A percentile compares a stretch with the other conserved stretches of the same genome.
Evolutionary conservation across 306 rosid species (phyloP).

Genomic region (Prinsepia uniflora): DNA sequence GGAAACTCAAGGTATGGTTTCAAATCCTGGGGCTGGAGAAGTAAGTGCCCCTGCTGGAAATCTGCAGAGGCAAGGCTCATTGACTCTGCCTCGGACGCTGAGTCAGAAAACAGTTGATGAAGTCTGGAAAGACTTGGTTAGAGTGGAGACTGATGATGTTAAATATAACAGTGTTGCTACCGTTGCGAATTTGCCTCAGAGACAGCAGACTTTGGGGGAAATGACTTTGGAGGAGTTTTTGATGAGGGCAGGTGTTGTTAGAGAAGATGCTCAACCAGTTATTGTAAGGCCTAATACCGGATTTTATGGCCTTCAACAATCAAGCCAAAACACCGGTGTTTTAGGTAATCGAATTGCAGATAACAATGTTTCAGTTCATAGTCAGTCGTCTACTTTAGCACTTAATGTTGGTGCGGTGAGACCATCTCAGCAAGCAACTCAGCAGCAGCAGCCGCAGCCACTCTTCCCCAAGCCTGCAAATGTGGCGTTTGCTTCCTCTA

Average conservation of each 20-base stretch:
- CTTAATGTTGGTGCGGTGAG: constrained; percentile 40
- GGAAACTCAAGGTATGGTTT: constrained; percentile 59
- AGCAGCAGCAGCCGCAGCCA: constrained; percentile 35
- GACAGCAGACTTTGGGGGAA: constrained; percentile 86
- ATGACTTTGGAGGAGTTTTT: constrained; percentile 87
- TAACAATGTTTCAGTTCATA: constrained; percentile 38
- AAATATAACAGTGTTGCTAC: constrained; percentile 21
- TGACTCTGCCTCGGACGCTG: constrained; percentile 80
- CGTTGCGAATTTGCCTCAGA: constrained; percentile 44
- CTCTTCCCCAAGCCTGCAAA: constrained; percentile 68
- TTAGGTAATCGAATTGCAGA: constrained; percentile 39
- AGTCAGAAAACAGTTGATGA: constrained; percentile 95
- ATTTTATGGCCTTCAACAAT: constrained; percentile 54
- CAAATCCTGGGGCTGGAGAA: constrained; percentile 29
- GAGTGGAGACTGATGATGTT: constrained; percentile 37
- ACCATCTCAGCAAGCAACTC: constrained; percentile 41
- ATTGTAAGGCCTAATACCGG: constrained; percentile 39
- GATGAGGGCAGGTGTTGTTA: constrained; percentile 84
- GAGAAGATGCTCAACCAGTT: constrained; percentile 62
- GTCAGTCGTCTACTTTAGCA: constrained; percentile 42
- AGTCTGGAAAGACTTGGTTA: constrained; percentile 75
- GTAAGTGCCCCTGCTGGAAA: constrained; percentile 34
- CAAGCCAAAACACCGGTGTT: constrained; percentile 39
- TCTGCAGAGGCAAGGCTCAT: constrained; percentile 90
- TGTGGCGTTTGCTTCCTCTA: constrained; percentile 53